These are phyloP conservation scores for Rhizophagus clarus DNA, from an alignment of 192 early-diverging fungal species.

Conservation along the genomic window DNA sequence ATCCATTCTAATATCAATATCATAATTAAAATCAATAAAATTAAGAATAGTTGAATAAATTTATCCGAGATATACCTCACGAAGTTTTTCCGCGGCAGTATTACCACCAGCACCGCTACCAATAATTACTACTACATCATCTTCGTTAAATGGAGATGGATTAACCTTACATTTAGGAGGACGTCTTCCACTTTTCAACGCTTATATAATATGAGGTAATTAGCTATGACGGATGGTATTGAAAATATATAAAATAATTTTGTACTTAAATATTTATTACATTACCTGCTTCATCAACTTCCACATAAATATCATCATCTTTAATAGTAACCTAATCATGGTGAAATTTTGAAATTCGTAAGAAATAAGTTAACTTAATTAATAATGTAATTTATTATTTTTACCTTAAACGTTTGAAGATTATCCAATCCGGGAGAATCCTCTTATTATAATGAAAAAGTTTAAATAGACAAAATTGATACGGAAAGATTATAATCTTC, in stretches of 20 bases:
- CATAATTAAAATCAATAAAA: not conserved
- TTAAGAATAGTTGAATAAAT: not conserved
- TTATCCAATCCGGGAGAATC: slow-evolving; percentile 46
- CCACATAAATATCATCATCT: slow-evolving; percentile 43
- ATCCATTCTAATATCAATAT: slow-evolving; percentile 43
- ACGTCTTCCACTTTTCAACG: slow-evolving; percentile 25
- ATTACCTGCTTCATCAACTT: slow-evolving; percentile 35
- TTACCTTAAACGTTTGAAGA: slow-evolving; percentile 36
- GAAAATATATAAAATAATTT: not conserved
- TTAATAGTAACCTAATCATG: slow-evolving; percentile 34
- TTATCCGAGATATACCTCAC: slow-evolving; percentile 38
- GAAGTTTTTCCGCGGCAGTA: slow-evolving; percentile 46
- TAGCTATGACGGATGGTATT: no score
- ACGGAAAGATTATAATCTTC: not conserved
- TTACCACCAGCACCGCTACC: slow-evolving; percentile 59
- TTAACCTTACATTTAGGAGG: slow-evolving; percentile 24
- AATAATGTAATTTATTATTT: not conserved
- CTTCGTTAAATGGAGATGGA: slow-evolving; percentile 22
- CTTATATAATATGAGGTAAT: not conserved
- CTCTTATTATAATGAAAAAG: slow-evolving; percentile 22
- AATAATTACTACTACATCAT: slow-evolving; percentile 46
- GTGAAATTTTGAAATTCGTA: not conserved
- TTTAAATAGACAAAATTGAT: not conserved
- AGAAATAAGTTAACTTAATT: not conserved
- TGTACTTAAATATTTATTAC: not conserved